Conservation (phyloP, 257 asterid genomes). For the Petunia secreta region DNA sequence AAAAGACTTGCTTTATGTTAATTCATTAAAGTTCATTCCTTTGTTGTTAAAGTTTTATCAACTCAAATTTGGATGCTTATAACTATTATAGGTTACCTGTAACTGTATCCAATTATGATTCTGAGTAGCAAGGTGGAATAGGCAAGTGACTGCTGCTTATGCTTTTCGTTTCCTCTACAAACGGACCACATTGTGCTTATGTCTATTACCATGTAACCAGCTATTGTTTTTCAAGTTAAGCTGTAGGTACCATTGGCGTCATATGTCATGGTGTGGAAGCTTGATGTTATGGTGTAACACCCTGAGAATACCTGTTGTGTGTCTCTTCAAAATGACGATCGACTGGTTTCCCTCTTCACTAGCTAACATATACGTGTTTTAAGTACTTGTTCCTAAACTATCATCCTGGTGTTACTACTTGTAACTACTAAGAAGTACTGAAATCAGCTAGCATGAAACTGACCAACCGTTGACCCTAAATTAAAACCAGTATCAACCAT, state of each 20-base stretch:
- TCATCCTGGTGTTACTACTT: not conserved
- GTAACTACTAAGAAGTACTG: not conserved
- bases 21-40: not conserved
- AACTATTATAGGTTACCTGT: not conserved
- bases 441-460: not conserved
- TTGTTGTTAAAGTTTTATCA: not conserved
- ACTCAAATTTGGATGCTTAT: not conserved
- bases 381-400: not conserved
- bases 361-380: conserved; percentile 4
- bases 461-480: not conserved
- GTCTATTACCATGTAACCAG: not conserved
- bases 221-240: not conserved
- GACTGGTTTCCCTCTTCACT: not conserved
- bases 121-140: not conserved
- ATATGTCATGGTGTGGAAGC: too few relatives aligned
- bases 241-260: not conserved
- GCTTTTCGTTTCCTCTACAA: not conserved
- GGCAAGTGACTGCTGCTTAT: not conserved
- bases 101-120: not conserved
- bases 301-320: not conserved
- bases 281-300: conserved; percentile 4
- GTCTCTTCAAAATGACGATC: not conserved
- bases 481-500: not conserved
- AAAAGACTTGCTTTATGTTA: not conserved
- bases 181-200: not conserved